These are phyloP conservation scores for Pigoraptor vietnamica DNA, from an alignment of 78 protist species.

Conservation along the genomic window DNA sequence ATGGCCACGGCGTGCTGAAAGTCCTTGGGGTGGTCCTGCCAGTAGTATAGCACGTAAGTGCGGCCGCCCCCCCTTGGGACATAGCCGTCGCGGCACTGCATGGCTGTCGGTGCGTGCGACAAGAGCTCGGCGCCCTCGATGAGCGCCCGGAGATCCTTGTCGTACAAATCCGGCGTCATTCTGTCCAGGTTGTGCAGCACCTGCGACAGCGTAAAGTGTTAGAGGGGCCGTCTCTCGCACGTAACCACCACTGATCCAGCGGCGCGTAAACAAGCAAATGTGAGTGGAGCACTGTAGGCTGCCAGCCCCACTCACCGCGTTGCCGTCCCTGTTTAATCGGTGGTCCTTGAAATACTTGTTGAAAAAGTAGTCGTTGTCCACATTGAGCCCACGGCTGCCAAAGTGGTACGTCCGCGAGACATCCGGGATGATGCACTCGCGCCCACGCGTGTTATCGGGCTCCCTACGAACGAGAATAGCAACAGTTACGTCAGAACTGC, in stretches of 20 bases:
- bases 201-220: no score
- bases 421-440: constrained; percentile 78
- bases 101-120: background rate
- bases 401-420: constrained; percentile 67
- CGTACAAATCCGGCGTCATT: background rate
- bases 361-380: constrained; percentile 37
- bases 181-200: background rate
- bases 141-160: background rate
- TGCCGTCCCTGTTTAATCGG: background rate
- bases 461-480: no score
- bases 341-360: constrained; percentile 31
- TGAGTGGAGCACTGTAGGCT: background rate
- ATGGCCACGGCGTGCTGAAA: background rate
- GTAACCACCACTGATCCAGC: background rate
- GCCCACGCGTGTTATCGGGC: constrained; percentile 20
- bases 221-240: no score
- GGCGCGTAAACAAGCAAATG: background rate
- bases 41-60: no score
- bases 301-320: background rate
- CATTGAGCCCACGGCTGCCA: constrained; percentile 58
- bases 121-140: background rate
- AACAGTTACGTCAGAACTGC: no score
- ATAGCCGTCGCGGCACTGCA: background rate
- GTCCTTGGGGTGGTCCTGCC: no score
- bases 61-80: no score